Evolutionary conservation across 495 filamentous ascomycete species (phyloP), one percentile per base, ranked within the genome.

Genomic region (Podospora australis): DNA sequence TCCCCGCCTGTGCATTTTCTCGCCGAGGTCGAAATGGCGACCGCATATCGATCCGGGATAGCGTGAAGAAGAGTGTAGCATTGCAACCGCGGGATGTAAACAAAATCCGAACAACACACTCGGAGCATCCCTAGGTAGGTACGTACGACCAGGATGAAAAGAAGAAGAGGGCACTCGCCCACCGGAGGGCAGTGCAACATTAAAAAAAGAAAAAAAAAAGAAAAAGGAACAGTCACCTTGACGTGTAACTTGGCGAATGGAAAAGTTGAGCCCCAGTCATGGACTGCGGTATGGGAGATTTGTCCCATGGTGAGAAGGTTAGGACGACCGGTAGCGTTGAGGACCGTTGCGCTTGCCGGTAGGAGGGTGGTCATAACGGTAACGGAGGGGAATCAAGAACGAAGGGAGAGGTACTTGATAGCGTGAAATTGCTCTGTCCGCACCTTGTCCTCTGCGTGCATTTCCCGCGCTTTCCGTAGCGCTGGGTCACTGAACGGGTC

Each of bases 121-220:
- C n/a, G n/a, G n/a, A n/a, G n/a, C n/a, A n/a, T n/a, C n/a, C n/a
- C n/a, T n/a, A n/a, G n/a, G n/a, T n/a, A n/a, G n/a, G n/a, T n/a
- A n/a, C n/a, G n/a, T n/a, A n/a, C n/a, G n/a, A n/a, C n/a, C n/a
- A n/a, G n/a, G n/a, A 42, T 26, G 48, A 16, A 38, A 22, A 26
- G 44, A 48, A 45, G 19, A 48, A 42, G 28, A 44, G 38, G 43
- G 35, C 44, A 38, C 49, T 41, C 38, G 35, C 35, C 49, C 43
- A 6, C 10, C 26, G 11, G 11, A 20, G 13, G 38, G 38, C 38
- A 40, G 19, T 13, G 38, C 9, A 23, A 20, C 16, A 20, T 21
- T 40, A 46, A 42, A 17, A 26, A 30, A 32, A 30, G 39, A 14
- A 4, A 14, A 20, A 13, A 23, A 46, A 21, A 19, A 24, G 32